A percentile compares a stretch with the other conserved stretches of the same genome.
Conservation (phyloP, 73 alveolate species). For the Paramecium primaurelia region DNA sequence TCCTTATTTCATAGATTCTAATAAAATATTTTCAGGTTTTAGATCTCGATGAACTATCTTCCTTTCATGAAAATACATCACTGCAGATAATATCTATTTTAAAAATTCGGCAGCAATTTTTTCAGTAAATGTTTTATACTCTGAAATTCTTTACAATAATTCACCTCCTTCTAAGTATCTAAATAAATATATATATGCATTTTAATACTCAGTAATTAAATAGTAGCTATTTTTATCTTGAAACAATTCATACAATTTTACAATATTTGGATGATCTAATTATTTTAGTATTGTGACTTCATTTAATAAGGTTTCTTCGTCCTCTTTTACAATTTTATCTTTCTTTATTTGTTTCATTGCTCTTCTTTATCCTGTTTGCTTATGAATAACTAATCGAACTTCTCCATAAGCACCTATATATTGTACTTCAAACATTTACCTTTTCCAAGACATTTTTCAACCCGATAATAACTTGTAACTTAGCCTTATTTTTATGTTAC, state of each 20-base stretch:
- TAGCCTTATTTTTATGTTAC: neutral
- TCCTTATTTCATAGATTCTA: constrained; percentile 67
- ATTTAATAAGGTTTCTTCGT: constrained; percentile 50
- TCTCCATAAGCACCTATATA: constrained; percentile 56
- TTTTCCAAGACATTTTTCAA: constrained; percentile 16
- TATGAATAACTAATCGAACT: constrained; percentile 53
- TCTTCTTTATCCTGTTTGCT: constrained; percentile 35
- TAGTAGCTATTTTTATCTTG: constrained; percentile 32
- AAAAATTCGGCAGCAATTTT: constrained; percentile 76
- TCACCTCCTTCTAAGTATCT: constrained; percentile 81
- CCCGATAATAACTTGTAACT: neutral
- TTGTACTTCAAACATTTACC: constrained; percentile 50
- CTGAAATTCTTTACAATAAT: constrained; percentile 76
- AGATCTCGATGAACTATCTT: constrained; percentile 83
- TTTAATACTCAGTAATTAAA: constrained; percentile 47
- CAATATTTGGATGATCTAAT: constrained; percentile 60
- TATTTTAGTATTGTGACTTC: constrained; percentile 54
- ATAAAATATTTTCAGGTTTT: constrained; percentile 77
- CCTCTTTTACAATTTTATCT: constrained; percentile 56
- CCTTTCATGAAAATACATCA: constrained; percentile 87
- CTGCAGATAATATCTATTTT: constrained; percentile 83
- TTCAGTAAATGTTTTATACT: constrained; percentile 83
- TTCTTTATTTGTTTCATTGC: constrained; percentile 61
- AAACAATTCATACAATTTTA: constrained; percentile 38
- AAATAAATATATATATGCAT: neutral